Evolutionary conservation across 75 land plant genomes (phyloP).

Genomic region (Isoetes taiwanensis): DNA sequence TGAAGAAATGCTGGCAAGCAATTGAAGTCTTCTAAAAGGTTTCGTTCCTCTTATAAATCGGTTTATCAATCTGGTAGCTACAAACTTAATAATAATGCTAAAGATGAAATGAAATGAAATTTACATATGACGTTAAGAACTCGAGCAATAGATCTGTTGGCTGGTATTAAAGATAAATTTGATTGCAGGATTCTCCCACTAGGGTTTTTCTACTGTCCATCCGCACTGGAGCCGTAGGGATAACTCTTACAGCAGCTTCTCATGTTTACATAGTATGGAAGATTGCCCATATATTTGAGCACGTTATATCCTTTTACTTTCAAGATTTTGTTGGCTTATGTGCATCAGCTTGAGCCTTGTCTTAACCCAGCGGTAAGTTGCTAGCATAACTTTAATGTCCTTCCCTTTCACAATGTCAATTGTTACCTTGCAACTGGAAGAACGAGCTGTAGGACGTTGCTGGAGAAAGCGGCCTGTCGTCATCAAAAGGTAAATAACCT

Average conservation of each 20-base stretch:
- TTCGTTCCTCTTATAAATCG: too few species aligned
- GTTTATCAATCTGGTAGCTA: too few species aligned
- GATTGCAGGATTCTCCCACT: slow-evolving; percentile 31
- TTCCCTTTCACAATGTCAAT: neutral
- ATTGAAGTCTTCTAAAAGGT: slow-evolving; percentile 38
- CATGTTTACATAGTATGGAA: slow-evolving; percentile 37
- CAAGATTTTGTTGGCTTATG: slow-evolving; percentile 2
- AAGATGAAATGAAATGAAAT: too few species aligned
- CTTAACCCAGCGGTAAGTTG: slow-evolving; percentile 31
- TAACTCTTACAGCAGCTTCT: slow-evolving; percentile 36
- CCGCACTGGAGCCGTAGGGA: slow-evolving; percentile 36
- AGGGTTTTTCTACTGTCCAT: slow-evolving; percentile 33
- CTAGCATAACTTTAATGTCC: too few species aligned
- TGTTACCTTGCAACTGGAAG: slow-evolving; percentile 24
- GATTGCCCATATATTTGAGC: too few species aligned
- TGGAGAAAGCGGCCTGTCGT: slow-evolving; percentile 39
- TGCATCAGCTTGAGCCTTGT: slow-evolving; percentile 29
- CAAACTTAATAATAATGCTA: too few species aligned
- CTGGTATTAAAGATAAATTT: neutral
- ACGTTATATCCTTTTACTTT: too few species aligned
- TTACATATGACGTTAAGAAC: too few species aligned
- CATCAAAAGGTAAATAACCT: slow-evolving; percentile 22
- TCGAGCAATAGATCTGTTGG: neutral
- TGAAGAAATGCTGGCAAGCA: slow-evolving; percentile 36
- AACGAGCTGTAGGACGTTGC: slow-evolving; percentile 41